Evolutionary conservation across 225 moss, liverwort and hornwort genomes (phyloP), one percentile per base, ranked within the genome.

Genomic region (Polytrichum formosum): DNA sequence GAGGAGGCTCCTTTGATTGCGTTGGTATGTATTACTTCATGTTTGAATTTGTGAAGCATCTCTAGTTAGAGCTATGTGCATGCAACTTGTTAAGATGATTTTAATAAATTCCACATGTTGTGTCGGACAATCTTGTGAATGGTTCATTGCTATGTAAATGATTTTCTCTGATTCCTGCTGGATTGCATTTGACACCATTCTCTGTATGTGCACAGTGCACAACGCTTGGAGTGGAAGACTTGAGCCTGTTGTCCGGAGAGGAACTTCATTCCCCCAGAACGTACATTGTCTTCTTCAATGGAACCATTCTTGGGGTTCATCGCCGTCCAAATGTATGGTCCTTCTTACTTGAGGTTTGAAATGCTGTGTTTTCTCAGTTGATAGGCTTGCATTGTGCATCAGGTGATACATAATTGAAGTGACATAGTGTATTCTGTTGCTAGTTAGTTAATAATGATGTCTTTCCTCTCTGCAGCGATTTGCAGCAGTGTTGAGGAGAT

Each of bases 141-240:
- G 46, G 16, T 37, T 37, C 37, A 37, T 37, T 37, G 37, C 37
- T 13, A 46, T 46, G 46, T 46, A 46, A 46, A 46, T 46, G 16
- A 7, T 7, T 46, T 10, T 46, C 46, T 46, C 13, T 46, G 46
- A 4, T 13, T 13, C 2, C 10, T 46, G 46, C 21, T 56, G 54
- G 22, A n/a, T 60, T 63, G 18, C n/a, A 61, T 29, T 56, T 71
- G 70, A 46, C 13, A 16, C 13, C 13, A 46, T 46, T 46, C 13
- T 46, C 46, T 46, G 46, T 73, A 67, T 71, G 37, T 62, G 70
- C 65, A 58, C 80, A 98, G 97, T 98, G 94, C 74, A 92, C 91
- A 64, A 94, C 91, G 6, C 76, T 98, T 77, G 97, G 97, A 82
- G 97, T 98, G 56, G 97, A 98, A 81, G 94, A 98, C 78, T 83